Conservation (phyloP, 2,329 filamentous ascomycete species). For the Fonsecaea erecta region DNA sequence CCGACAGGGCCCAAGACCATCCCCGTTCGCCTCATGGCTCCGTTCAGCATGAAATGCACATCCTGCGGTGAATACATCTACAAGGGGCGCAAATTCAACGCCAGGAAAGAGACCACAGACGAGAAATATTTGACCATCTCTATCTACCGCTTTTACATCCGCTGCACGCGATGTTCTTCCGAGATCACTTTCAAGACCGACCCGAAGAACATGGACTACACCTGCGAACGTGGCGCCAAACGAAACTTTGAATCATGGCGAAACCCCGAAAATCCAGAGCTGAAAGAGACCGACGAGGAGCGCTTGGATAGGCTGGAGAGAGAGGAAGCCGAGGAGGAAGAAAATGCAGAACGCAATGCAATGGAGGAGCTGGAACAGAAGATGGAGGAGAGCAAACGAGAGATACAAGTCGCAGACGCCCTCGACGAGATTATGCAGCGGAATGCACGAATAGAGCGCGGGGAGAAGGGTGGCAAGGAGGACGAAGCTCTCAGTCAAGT, state of each 20-base stretch:
- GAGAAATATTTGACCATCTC: constrained; percentile 88
- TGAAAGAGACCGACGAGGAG: constrained; percentile 83
- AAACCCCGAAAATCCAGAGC: constrained; percentile 60
- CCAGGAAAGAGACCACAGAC: constrained; percentile 87
- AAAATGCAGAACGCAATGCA: constrained; percentile 76
- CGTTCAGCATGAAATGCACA: constrained; percentile 78
- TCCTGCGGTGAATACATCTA: constrained; percentile 81
- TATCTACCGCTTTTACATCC: constrained; percentile 88
- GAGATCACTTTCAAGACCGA: constrained; percentile 96
- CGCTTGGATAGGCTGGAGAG: constrained; percentile 79
- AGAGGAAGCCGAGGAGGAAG: constrained; percentile 68
- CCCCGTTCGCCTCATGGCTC: constrained; percentile 87
- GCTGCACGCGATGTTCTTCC: constrained; percentile 81
- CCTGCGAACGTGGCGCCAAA: constrained; percentile 78
- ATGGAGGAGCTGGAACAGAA: constrained; percentile 97
- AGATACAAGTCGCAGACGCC: constrained; percentile 96
- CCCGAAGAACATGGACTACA: constrained; percentile 92
- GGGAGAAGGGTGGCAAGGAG: constrained; percentile 68
- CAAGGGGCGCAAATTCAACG: constrained; percentile 94
- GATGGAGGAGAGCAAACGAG: constrained; percentile 85
- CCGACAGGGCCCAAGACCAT: constrained; percentile 77
- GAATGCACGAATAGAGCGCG: constrained; percentile 84
- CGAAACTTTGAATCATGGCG: constrained; percentile 94
- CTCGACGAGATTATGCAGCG: constrained; percentile 91
- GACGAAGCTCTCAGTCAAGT: constrained; percentile 62